Base-by-base conservation (phyloP, 192 early-diverging fungal species). In the Backusella mclennaniae region DNA sequence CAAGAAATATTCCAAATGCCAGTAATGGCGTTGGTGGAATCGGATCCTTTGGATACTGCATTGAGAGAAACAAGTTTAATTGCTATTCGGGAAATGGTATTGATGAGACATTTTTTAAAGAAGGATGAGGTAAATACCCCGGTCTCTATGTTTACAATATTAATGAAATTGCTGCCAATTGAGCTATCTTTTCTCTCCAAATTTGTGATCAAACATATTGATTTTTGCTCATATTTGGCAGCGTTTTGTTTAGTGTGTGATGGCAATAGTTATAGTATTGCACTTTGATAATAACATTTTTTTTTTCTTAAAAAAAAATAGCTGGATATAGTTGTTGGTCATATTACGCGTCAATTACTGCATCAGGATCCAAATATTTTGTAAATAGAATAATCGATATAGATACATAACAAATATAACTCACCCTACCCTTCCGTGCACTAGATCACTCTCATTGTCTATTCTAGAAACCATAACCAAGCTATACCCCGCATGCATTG, bases 1-100 rank as follows among this genome's bases (percentile, higher is more conserved):
- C 87, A 88, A 69, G 87, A 87, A 23, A 81, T 95, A 67, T 88
- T 96, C 42, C 87, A 87, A 74, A 76, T 94, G 1, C 95, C 92
- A 73, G 85, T 86, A 6, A 85, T 87, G 1, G 88, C 93, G 3
- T 75, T 92, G 8, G 83, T 91, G 21, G 79, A 89, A 0, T 85
- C 87, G 39, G 90, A 91, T 71, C 90, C 92, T 73, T 89, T 92
- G 76, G 89, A 86, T 70, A 87, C 87, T 6, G n/a, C 23, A 35
- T 78, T 95, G 72, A 84, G 90, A 63, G 84, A 91, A 39, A 84
- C 86, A 35, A 89, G 91, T 8, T 75, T 95, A 15, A 88, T 87
- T 74, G 94, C 93, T 17, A 86, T 97, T 39, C 85, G 88, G 26
- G 85, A 86, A 17, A 86, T 94, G 83, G 85, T 87, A n/a, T 75